Evolutionary conservation across 148 eudicot species (phyloP), one percentile per base, ranked within the genome.

Genomic region (Vaccinium darrowii): DNA sequence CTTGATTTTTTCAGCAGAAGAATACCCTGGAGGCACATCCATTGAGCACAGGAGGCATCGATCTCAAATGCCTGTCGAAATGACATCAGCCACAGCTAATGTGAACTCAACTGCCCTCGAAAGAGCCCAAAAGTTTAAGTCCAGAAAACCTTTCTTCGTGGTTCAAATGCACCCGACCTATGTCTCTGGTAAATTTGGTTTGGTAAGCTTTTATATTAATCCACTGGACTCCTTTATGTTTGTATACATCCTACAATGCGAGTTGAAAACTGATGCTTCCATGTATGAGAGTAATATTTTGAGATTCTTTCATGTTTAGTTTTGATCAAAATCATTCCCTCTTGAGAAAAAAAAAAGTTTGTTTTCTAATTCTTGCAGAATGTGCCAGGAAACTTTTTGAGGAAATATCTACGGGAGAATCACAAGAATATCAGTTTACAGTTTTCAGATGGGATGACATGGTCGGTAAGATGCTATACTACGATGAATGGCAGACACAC

Each of bases 121-220:
- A 80, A 85, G 74, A 85, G 87, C 83, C 52, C 21, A 25, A 43
- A 74, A 83, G 78, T 87, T 81, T 79, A 76, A 80, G 60, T 83
- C 82, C 13, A 7, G 56, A 8, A 78, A 87, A 7, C 89, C 87
- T 3, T 89, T 78, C 82, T 84, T 81, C 76, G 65, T 39, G 4
- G 71, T 79, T 43, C 16, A 18, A n/a, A 69, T 89, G 88, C 51
- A 39, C 0, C 86, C 74, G 3, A 30, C 86, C n/a, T 81, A 84
- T 78, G 76, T 87, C 72, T 4, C 36, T 43, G 1, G 8, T 11
- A 23, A 0, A 7, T 56, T 0, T 15, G 1, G 4, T 81, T 23
- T 86, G 89, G 91, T 89, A 89, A 89, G 82, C 71, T 23, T 13
- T 67, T 43, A 1, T 7, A 13, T 77, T 9, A 9, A 23, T 23